These are phyloP conservation scores for Pseudocercospora macadamiae DNA, from an alignment of 2,329 filamentous ascomycete genomes.

Conservation along the genomic window DNA sequence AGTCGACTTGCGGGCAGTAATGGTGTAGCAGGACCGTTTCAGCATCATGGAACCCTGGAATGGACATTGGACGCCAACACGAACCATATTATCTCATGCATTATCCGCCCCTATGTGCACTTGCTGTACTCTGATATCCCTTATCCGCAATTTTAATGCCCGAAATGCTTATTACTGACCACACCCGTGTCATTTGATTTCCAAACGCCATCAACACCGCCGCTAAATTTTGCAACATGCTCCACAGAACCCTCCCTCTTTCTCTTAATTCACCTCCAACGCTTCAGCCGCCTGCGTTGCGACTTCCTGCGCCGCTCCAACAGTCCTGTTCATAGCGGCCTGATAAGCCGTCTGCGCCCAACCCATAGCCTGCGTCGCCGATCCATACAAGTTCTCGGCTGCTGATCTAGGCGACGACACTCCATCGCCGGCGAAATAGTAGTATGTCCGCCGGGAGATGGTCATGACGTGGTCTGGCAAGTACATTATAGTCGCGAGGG, in stretches of 20 bases:
- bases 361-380: conserved; percentile 24
- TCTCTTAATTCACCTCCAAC: conserved; percentile 5
- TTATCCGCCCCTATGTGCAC: not conserved
- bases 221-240: not conserved
- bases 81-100: too few relatives aligned
- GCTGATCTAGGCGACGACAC: conserved; percentile 19
- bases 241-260: not conserved
- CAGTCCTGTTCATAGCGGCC: conserved; percentile 27
- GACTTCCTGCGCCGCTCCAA: conserved; percentile 25
- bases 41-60: not conserved
- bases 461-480: conserved; percentile 87
- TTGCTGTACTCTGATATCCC: not conserved
- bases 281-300: conserved; percentile 23
- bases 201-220: conserved; percentile 1
- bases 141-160: not conserved
- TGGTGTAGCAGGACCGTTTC: conserved; percentile 17
- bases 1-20: conserved; percentile 23
- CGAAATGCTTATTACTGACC: conserved; percentile 5
- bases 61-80: too few relatives aligned
- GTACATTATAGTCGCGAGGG: conserved; percentile 87
- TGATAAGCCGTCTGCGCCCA: conserved; percentile 30
- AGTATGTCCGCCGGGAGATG: conserved; percentile 83
- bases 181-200: not conserved
- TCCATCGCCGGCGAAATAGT: conserved; percentile 84
- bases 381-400: conserved; percentile 25